Evolutionary conservation across 306 rosid species (phyloP), one percentile per base, ranked within the genome.

Genomic region (Begonia masoniana): DNA sequence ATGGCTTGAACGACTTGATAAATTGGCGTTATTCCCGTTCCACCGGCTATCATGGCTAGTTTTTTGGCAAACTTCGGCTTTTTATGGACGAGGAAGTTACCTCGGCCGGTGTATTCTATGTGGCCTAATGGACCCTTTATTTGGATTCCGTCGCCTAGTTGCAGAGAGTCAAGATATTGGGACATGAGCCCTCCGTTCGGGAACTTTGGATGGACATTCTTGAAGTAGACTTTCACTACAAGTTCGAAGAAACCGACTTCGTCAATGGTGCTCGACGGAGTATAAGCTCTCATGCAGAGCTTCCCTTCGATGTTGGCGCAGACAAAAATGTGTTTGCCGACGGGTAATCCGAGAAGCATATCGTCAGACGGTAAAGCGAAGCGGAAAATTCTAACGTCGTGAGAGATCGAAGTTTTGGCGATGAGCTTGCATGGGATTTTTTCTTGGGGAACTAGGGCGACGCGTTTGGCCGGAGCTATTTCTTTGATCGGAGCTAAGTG

Each of bases 271-370:
- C 72, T 84, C 0, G 79, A 64, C 10, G 97, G 97, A 12, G 97
- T 88, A 63, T 84, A 88, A 50, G 95, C 97, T 53, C 97, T 71
- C 82, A 88, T 79, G 76, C 97, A 88, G 1, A 84, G 68, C 79
- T 88, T 84, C 0, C 61, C 72, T 10, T 78, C 69, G 7, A 84
- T 62, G 13, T 52, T 67, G 13, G 85, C 86, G 9, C 88, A 84
- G 13, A 84, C 1, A 52, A 79, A 88, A 8, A 88, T 55, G 68
- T 84, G 97, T 24, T 88, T 88, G 1, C 97, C 97, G 0, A 84
- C 79, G 0, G 93, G 97, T 5, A 84, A 62, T 9, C 97, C 97
- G 47, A 84, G 24, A 16, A 68, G 47, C 36, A 69, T 85, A 5
- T 82, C 84, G 8, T 79, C 75, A 0, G 64, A 77, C 1, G 92